A percentile compares a stretch with the other conserved stretches of the same genome.
These are phyloP conservation scores for Daldinia grandis DNA, from an alignment of 495 filamentous ascomycete genomes.

Conservation along the genomic window DNA sequence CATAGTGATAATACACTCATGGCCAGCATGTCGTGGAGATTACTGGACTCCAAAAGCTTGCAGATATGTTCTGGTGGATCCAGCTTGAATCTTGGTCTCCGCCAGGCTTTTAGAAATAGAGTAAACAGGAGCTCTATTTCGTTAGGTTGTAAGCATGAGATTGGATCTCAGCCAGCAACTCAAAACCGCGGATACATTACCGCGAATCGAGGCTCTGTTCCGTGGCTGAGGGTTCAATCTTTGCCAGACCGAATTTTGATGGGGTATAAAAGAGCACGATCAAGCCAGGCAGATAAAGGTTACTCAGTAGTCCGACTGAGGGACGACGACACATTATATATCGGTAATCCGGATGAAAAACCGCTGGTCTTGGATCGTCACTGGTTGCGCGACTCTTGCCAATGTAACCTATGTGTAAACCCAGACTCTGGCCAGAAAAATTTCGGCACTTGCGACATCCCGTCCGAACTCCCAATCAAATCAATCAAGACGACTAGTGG, in stretches of 20 bases:
- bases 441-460: constrained; percentile 78
- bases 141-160: background rate
- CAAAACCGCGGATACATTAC: constrained; percentile 1
- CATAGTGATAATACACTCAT: constrained; percentile 1
- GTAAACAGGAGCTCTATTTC: background rate
- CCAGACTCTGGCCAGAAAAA: constrained; percentile 82
- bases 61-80: constrained; percentile 1
- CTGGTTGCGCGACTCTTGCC: constrained; percentile 80
- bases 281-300: background rate
- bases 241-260: background rate
- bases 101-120: background rate
- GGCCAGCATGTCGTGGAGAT: background rate
- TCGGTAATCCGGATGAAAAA: background rate
- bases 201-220: background rate
- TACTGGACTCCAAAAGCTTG: background rate
- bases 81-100: constrained; percentile 5
- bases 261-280: constrained; percentile 2
- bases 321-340: background rate
- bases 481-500: constrained; percentile 45
- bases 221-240: background rate
- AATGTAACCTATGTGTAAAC: constrained; percentile 76
- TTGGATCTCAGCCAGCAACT: background rate
- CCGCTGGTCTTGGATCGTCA: constrained; percentile 20
- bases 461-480: constrained; percentile 56
- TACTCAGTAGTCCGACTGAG: background rate